A percentile compares a stretch with the other conserved stretches of the same genome.
Evolutionary conservation across 2,329 filamentous ascomycete species (phyloP).

Genomic region (Apiospora koreana): DNA sequence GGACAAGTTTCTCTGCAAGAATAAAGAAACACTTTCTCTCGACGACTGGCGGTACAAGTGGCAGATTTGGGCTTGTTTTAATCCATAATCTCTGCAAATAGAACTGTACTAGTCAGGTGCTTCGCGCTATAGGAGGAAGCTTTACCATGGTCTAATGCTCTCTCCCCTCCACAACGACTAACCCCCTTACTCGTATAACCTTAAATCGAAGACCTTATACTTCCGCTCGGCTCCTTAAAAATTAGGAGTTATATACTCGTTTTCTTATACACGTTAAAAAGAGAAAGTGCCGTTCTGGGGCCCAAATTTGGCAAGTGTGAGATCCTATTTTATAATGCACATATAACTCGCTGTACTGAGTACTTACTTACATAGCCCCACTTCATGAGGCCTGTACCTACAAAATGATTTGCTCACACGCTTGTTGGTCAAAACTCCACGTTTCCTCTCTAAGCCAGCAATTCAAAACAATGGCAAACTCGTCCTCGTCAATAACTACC

Average conservation of each 20-base stretch:
- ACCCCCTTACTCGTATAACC: no score
- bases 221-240: no score
- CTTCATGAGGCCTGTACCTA: not conserved
- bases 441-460: not conserved
- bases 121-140: no score
- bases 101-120: no score
- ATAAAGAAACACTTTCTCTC: not conserved
- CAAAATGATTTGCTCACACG: not conserved
- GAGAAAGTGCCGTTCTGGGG: conserved; percentile 1
- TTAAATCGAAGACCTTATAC: no score
- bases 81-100: not conserved
- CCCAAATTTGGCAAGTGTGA: not conserved
- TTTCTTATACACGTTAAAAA: conserved; percentile 21
- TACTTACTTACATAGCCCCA: not conserved
- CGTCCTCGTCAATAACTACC: not conserved
- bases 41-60: not conserved
- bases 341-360: not conserved
- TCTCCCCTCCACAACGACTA: no score
- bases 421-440: not conserved
- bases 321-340: not conserved
- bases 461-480: not conserved
- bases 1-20: not conserved
- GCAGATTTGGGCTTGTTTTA: not conserved
- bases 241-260: no score
- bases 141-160: no score